Conservation (phyloP, 1,139 yeast genomes). For the Wickerhamomyces sp. region DNA sequence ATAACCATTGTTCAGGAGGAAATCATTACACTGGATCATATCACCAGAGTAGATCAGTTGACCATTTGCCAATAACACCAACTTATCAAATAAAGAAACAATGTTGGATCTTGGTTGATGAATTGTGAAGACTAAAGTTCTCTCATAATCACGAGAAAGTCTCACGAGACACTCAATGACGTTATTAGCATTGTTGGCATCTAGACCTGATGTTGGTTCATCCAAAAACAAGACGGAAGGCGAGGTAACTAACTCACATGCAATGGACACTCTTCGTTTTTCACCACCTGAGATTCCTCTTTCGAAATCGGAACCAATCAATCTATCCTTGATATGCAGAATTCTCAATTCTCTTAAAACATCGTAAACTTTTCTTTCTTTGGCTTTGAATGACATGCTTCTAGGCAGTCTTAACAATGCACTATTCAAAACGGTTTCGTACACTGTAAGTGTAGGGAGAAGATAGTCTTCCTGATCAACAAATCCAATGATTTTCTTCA, state of each 20-base stretch:
- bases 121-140: constrained; percentile 88
- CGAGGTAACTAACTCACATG: constrained; percentile 83
- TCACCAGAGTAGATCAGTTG: constrained; percentile 85
- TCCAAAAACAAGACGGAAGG: constrained; percentile 78
- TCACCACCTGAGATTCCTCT: constrained; percentile 97
- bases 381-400: constrained; percentile 65
- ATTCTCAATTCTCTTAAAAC: constrained; percentile 84
- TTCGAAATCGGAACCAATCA: constrained; percentile 83
- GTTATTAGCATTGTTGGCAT: constrained; percentile 87
- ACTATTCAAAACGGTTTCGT: constrained; percentile 89
- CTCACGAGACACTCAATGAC: constrained; percentile 82
- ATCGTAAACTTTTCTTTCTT: constrained; percentile 75
- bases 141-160: constrained; percentile 70
- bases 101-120: constrained; percentile 98
- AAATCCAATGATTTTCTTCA: constrained; percentile 75
- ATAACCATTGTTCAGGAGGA: constrained; percentile 72
- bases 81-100: constrained; percentile 82
- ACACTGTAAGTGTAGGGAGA: constrained; percentile 89
- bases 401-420: constrained; percentile 85
- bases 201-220: constrained; percentile 94
- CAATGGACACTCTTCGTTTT: constrained; percentile 82
- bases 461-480: constrained; percentile 96
- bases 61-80: constrained; percentile 79
- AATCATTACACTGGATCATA: constrained; percentile 63
- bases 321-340: constrained; percentile 71